phyloP scores from a whole-genome alignment of 148 eudicot species.

The Spergularia bocconei region DNA sequence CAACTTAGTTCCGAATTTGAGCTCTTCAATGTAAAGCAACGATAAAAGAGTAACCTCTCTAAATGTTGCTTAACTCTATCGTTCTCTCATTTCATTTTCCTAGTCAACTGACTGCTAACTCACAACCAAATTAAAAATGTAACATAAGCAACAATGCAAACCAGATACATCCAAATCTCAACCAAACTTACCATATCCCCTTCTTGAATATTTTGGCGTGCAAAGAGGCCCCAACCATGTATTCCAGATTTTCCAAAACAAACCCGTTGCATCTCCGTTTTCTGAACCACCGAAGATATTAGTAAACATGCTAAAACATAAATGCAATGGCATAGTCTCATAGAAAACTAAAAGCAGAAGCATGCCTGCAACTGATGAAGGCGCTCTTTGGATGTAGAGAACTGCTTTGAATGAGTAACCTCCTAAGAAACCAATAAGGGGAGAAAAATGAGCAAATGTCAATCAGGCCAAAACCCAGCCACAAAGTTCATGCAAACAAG shows the following conservation, averaged over 20 bases:
- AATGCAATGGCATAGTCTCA: neutral
- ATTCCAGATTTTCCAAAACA: conserved; percentile 94
- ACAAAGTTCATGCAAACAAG: neutral
- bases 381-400: conserved; percentile 65
- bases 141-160: conserved; percentile 2
- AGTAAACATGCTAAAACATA: conserved; percentile 11
- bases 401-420: conserved; percentile 35
- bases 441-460: neutral
- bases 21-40: neutral
- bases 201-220: conserved; percentile 76
- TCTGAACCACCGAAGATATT: conserved; percentile 40
- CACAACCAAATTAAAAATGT: neutral
- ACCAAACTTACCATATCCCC: conserved; percentile 80
- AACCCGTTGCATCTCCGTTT: conserved; percentile 57
- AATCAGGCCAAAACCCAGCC: conserved; percentile 3
- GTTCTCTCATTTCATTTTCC: neutral
- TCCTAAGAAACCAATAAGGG: conserved; percentile 39
- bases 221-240: conserved; percentile 99
- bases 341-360: conserved; percentile 7
- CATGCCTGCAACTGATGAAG: conserved; percentile 70
- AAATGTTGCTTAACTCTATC: neutral
- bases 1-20: neutral
- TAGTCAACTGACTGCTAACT: neutral
- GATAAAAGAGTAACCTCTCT: neutral
- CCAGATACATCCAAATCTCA: conserved; percentile 3